Base-by-base conservation (phyloP, 345 rosid genomes). In the Garcia nutans region DNA sequence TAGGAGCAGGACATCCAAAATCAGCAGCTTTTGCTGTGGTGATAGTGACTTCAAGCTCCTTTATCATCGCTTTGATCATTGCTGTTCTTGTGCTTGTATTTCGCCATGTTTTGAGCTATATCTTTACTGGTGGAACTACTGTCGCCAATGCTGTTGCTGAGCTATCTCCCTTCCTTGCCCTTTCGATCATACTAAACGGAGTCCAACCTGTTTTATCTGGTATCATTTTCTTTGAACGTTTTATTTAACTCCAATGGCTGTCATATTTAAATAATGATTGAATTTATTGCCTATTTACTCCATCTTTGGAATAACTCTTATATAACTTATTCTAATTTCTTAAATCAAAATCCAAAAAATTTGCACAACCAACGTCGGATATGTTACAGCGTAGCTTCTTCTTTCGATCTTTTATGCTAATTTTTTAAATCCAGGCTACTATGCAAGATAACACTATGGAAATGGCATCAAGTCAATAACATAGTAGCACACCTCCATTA, bases 1-100 rank as follows among this genome's bases (percentile, higher is more conserved):
- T 90, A 15, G 95, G 95, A 74, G 95, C 92, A 0, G 91, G 87
- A 22, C 85, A 90, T 76, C 91, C 93, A 1, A 89, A 82, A 49
- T 82, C 92, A 0, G 92, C 89, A 0, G 85, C 86, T 19, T 89
- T 89, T 68, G 73, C 89, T 0, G 88, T 88, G 0, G 61, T 68
- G 0, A 74, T 84, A 0, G 90, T 86, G 54, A 90, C 85, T 0
- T 28, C 50, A 59, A 76, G 82, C 12, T 89, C 91, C 0, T 84
- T 90, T 55, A 26, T 81, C 12, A 76, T 90, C 10, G 67, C 89
- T 1, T 63, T 89, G 22, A 75, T 84, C 1, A 84, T 82, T 54
- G 90, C 87, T 1, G 12, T 80, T 5, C 69, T 83, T 55, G 79
- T 89, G 37, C 50, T 90, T 28, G 58, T 82, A 12, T 75, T 86